A percentile compares a stretch with the other conserved stretches of the same genome.
phyloP scores from a whole-genome alignment of 352 stramenopile species.

The Peronospora farinosa region DNA sequence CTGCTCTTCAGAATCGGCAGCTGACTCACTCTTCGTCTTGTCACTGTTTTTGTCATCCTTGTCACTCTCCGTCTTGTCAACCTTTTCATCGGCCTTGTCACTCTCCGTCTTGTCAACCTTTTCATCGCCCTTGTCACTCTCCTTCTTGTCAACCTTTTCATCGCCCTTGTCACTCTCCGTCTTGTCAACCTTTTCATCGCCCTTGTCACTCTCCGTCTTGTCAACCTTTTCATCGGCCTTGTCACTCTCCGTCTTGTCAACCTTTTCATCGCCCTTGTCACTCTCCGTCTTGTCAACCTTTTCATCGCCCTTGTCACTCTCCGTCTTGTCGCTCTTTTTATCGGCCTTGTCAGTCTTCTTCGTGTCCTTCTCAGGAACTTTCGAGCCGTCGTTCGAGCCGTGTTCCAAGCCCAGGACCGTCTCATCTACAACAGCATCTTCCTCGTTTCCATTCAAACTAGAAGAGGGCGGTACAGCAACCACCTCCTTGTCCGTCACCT shows the following conservation, averaged over 20 bases:
- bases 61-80: conserved; percentile 9
- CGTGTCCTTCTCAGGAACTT: too few relatives aligned
- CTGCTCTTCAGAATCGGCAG: too few relatives aligned
- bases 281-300: background rate
- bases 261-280: conserved; percentile 6
- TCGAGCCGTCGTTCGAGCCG: conserved; percentile 7
- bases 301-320: background rate
- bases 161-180: conserved; percentile 3
- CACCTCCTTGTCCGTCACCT: too few relatives aligned
- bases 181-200: background rate
- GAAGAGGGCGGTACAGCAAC: too few relatives aligned
- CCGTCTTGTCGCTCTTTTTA: background rate
- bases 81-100: background rate
- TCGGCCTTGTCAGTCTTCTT: background rate
- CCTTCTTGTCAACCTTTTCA: background rate
- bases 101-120: too few relatives aligned
- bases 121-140: background rate
- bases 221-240: too few relatives aligned
- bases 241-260: background rate
- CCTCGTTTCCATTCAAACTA: conserved; percentile 5
- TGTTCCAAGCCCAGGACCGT: conserved; percentile 10
- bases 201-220: too few relatives aligned
- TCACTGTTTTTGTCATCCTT: conserved; percentile 7
- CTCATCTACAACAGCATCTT: conserved; percentile 5
- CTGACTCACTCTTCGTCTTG: background rate